Base-by-base conservation (phyloP, 768 basidiomycete species). In the Podaxis sp. region DNA sequence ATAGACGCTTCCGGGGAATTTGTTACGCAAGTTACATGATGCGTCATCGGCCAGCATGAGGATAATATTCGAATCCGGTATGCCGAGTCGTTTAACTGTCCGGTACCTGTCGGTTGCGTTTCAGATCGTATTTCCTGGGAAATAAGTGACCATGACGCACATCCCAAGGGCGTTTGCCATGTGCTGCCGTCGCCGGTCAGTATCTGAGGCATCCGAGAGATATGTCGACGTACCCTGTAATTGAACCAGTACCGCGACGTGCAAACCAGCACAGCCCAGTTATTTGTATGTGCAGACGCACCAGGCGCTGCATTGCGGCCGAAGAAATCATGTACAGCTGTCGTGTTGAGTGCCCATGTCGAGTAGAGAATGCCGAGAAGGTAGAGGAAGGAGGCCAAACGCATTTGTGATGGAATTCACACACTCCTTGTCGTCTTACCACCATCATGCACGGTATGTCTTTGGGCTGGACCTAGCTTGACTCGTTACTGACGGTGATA, bases 101-200 rank as follows among this genome's bases (percentile, higher is more conserved):
- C 97, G 93, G 72, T 98, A 98, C 93, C 94, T 95, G 65, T 43
- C 17, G 57, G 17, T 11, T 11, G 9, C 11, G 29, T 51, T 43
- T 63, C 19, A 36, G 61, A 17, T 25, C 7, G 13, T 2, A 36
- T 51, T 22, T 1, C 38, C 5, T 1, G 19, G 2, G 19, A 53
- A 7, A 57, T 29, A 11, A 7, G n/a, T 52, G 11, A 15, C 24
- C 15, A 50, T 3, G n/a, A 69, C 83, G 68, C 70, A 93, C 96
- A 99, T 98, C 71, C 95, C 96, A 24, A 99, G 82, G 0, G 96
- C 92, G 75, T 98, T 99, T 8, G 97, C 88, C 94, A 98, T 98
- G 73, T 98, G 97, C 95, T 98, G 67, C 37, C 15, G 63, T 27
- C 19, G 38, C 49, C 15, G n/a, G 52, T 66, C 52, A 61, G 59